phyloP scores from a whole-genome alignment of 179 eudicot species.

The Pouteria campechiana region DNA sequence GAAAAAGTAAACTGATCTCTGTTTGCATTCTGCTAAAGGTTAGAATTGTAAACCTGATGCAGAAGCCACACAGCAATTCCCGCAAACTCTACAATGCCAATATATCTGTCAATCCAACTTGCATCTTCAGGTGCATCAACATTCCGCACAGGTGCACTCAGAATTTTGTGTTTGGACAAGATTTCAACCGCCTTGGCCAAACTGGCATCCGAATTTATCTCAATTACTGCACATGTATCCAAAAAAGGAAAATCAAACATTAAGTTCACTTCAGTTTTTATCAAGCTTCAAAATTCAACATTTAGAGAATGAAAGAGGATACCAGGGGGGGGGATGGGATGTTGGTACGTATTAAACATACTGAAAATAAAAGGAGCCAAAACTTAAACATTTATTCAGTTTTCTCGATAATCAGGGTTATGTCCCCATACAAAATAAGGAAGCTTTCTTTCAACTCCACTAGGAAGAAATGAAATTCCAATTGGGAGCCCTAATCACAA shows the following conservation, averaged over 20 bases:
- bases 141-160: constrained; percentile 90
- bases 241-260: background rate
- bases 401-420: too few species aligned
- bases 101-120: constrained; percentile 83
- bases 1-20: background rate
- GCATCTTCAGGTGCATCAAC: constrained; percentile 69
- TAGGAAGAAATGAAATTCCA: too few species aligned
- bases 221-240: constrained; percentile 29
- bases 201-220: constrained; percentile 77
- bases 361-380: too few species aligned
- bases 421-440: too few species aligned
- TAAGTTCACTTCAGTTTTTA: too few species aligned
- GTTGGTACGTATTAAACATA: too few species aligned
- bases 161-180: constrained; percentile 62
- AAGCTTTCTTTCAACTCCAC: too few species aligned
- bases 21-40: background rate
- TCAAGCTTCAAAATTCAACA: too few species aligned
- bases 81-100: constrained; percentile 88
- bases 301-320: too few species aligned
- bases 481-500: too few species aligned
- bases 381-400: too few species aligned
- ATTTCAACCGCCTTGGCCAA: constrained; percentile 79
- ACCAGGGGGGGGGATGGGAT: too few species aligned
- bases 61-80: constrained; percentile 96
- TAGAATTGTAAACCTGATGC: constrained; percentile 57